Base-by-base conservation (phyloP, 768 basidiomycete species). In the Boletus bicolor region DNA sequence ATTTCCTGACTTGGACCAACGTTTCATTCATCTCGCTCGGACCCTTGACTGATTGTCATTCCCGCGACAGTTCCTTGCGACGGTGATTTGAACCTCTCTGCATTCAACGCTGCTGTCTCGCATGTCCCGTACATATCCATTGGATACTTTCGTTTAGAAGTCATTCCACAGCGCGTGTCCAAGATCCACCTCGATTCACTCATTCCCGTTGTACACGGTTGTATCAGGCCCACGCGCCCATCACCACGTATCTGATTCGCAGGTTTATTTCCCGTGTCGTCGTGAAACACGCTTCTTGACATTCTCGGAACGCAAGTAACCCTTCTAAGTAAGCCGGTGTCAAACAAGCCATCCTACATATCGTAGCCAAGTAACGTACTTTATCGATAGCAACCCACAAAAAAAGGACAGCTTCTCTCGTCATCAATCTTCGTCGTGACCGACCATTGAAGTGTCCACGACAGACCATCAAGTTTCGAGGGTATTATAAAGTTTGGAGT, bases 41-140 rank as follows among this genome's bases (percentile, higher is more conserved):
- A 21, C 12, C 19, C 43, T 44, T 24, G 15, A 0, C 24, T 19
- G 30, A 35, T 39, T 39, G 28, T 28, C 49, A 50, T 30, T 19
- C 26, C 49, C n/a, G 50, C 28, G 15, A 14, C 30, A 14, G 49
- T 39, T 32, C 53, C 49, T 54, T 51, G 53, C 53, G 24, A 54
- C 53, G 53, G 53, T 41, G n/a, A 54, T 54, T 54, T 52, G 50
- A n/a, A 12, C 30, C 21, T 4, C 6, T 28, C 28, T 28, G 28
- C 28, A 28, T 6, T n/a, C 8, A 19, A 46, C 45, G 10, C 41
- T 26, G 30, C 21, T 48, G 47, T 14, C 12, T 7, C 1, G 28
- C 44, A 6, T 17, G 39, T 32, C 17, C 21, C 39, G 30, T 49
- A 24, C 26, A 28, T 28, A 28, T 28, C 5, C 15, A 14, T 7